phyloP scores from a whole-genome alignment of 495 filamentous ascomycete species.

The Tuber melanosporum region DNA sequence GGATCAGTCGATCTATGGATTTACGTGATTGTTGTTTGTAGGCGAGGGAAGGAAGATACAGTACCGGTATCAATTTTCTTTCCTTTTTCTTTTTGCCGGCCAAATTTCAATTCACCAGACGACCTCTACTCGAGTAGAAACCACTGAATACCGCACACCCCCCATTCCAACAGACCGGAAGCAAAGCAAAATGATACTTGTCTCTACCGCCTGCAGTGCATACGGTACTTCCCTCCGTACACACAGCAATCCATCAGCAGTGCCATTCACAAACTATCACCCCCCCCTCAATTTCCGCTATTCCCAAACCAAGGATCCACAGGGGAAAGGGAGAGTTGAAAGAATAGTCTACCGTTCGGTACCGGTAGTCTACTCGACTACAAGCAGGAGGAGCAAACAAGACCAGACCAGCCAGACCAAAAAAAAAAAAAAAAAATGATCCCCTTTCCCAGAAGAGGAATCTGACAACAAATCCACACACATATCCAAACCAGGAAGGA shows the following conservation, averaged over 20 bases:
- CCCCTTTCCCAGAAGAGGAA: background rate
- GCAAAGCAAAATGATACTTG: background rate
- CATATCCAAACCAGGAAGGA: background rate
- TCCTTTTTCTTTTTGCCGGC: background rate
- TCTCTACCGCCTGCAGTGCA: background rate
- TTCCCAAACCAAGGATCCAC: constrained; percentile 1
- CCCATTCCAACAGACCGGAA: background rate
- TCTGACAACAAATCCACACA: background rate
- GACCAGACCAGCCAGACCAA: constrained; percentile 10
- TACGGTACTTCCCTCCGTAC: background rate
- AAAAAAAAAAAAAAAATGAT: background rate
- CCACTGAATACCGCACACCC: constrained; percentile 2
- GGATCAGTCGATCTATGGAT: constrained; percentile 28
- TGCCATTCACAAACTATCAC: background rate
- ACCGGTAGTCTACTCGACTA: too few species aligned
- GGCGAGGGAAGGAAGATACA: background rate
- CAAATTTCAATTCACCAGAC: background rate
- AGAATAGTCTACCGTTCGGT: background rate
- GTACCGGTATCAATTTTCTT: constrained; percentile 5
- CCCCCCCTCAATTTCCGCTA: background rate
- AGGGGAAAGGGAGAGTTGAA: background rate
- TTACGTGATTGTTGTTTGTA: background rate
- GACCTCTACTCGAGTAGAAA: background rate
- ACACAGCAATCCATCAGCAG: background rate
- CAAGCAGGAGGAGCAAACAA: background rate